These are phyloP conservation scores for Isatis tinctoria DNA, from an alignment of 345 rosid genomes.

Conservation along the genomic window DNA sequence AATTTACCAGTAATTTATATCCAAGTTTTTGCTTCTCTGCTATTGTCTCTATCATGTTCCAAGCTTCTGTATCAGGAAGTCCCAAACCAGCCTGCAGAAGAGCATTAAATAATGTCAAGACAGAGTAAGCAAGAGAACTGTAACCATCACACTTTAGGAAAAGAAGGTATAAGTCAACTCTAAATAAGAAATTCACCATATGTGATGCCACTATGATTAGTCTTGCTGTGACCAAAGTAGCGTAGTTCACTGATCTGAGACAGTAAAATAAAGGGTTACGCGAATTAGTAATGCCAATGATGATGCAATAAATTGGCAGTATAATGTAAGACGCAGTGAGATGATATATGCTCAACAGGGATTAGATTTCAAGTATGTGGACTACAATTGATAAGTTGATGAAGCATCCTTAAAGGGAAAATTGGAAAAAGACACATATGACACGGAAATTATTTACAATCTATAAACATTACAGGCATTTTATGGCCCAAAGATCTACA, in stretches of 20 bases:
- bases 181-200: slow-evolving; percentile 46
- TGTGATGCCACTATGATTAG: slow-evolving; percentile 84
- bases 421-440: background rate
- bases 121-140: slow-evolving; percentile 3
- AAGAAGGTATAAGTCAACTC: slow-evolving; percentile 12
- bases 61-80: slow-evolving; percentile 85
- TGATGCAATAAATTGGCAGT: background rate
- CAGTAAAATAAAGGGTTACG: background rate
- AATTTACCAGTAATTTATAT: slow-evolving; percentile 76
- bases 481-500: background rate
- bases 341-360: slow-evolving; percentile 1
- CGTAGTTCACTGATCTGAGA: slow-evolving; percentile 76
- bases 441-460: slow-evolving; percentile 6
- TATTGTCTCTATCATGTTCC: slow-evolving; percentile 89
- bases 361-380: background rate
- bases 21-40: slow-evolving; percentile 90
- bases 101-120: background rate
- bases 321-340: background rate
- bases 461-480: background rate
- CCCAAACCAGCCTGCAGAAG: slow-evolving; percentile 76
- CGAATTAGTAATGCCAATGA: slow-evolving; percentile 10
- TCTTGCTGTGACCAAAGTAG: slow-evolving; percentile 76
- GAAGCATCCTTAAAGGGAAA: slow-evolving; percentile 4
- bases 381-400: background rate
- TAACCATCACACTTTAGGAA: slow-evolving; percentile 7